Base-by-base conservation (phyloP, 1,284 basidiomycete genomes). In the Irpex sp. region DNA sequence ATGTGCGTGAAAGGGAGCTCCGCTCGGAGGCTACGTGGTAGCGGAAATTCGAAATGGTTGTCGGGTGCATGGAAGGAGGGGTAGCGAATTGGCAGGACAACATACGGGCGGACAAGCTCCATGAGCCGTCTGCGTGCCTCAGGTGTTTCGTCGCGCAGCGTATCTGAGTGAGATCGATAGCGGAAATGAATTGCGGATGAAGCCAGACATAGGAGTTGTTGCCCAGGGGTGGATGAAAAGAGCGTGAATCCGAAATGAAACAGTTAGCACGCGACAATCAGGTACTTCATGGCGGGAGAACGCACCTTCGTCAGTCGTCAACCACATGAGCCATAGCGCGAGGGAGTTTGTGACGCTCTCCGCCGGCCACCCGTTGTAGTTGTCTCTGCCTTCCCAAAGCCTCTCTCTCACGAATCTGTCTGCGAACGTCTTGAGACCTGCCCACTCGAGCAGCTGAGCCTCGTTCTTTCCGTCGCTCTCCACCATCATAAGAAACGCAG, bases 381-480 rank as follows among this genome's bases (percentile, higher is more conserved):
- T 21, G 26, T 68, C 62, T 77, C 81, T 55, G 69, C 72, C 55
- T 79, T 81, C 77, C 75, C 81, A 81, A 21, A 88, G 73, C 7
- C 79, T 76, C 21, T 68, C 67, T 46, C 78, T 76, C 39, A 88
- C 73, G 64, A 80, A 84, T 0, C 65, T 46, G 59, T 82, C 77
- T n/a, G 84, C 76, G 61, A 84, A 83, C 8, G 66, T 65, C 46
- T 79, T 76, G 5, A 86, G 74, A 6, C 81, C 79, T 0, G 81
- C 86, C 55, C 76, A 77, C 59, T 82, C 76, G 57, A 93, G 59
- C 37, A 72, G 80, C 71, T 89, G 89, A 2, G 70, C 73, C 31
- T 81, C 74, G 71, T 94, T 94, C 74, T 83, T 84, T 36, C 89
- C 90, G 72, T 94, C 88, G 77, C 91, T 89, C 70, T 93, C 92